Evolutionary conservation across 208 protist species (phyloP).

Genomic region (Crithidia brevicula): DNA sequence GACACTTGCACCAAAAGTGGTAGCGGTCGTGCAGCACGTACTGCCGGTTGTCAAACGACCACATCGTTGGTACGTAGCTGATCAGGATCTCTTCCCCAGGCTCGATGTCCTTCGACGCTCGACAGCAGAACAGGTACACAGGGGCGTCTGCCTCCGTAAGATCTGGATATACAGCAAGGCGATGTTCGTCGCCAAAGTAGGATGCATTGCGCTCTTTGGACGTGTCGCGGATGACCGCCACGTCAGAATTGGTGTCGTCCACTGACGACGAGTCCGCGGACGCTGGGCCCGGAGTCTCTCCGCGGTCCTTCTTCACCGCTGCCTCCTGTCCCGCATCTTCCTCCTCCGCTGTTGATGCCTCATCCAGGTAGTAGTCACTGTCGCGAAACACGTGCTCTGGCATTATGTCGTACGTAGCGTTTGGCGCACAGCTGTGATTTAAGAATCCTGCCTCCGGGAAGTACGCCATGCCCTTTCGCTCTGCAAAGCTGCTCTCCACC

Average conservation of each 20-base stretch:
- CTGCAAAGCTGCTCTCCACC: conserved; percentile 81
- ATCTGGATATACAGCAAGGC: conserved; percentile 24
- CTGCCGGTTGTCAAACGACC: conserved; percentile 89
- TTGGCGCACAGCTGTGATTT: conserved; percentile 89
- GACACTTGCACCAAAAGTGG: conserved; percentile 90
- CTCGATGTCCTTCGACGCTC: conserved; percentile 73
- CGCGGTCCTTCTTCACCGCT: too few species aligned
- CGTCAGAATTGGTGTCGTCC: background rate
- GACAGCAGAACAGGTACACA: conserved; percentile 88
- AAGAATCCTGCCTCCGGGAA: conserved; percentile 88
- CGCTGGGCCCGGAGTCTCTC: too few species aligned
- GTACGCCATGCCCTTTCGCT: conserved; percentile 90
- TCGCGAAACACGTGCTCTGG: conserved; percentile 78
- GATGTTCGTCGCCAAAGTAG: conserved; percentile 19
- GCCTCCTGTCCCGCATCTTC: too few species aligned
- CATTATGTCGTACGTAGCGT: conserved; percentile 86
- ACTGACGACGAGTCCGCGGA: too few species aligned
- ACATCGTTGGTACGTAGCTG: conserved; percentile 82
- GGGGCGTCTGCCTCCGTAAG: conserved; percentile 59
- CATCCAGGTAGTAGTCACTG: conserved; percentile 81
- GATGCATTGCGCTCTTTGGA: conserved; percentile 24
- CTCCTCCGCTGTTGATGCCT: conserved; percentile 19
- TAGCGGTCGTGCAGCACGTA: conserved; percentile 93
- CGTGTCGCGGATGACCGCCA: background rate
- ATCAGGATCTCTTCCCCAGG: conserved; percentile 80